These are phyloP conservation scores for Quercus engelmannii DNA, from an alignment of 306 rosid species.

Conservation along the genomic window DNA sequence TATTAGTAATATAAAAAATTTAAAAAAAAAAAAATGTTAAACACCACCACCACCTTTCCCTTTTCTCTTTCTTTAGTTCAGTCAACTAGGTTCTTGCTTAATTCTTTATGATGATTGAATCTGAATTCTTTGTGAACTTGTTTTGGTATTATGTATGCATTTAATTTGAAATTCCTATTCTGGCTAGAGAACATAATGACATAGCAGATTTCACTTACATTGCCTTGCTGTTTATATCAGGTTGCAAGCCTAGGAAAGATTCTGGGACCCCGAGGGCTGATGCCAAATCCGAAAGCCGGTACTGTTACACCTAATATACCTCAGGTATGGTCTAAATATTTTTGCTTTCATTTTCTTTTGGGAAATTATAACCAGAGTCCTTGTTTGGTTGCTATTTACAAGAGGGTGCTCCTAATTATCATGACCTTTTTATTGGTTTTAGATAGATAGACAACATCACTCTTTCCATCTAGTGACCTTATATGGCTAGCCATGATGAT, in stretches of 20 bases:
- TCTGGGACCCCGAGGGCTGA: conserved; percentile 98
- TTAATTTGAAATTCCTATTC: neutral
- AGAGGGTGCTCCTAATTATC: neutral
- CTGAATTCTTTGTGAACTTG: neutral
- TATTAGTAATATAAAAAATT: neutral
- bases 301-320: conserved; percentile 94
- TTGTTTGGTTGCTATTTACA: neutral
- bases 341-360: neutral
- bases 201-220: conserved; percentile 12
- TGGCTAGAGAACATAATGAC: neutral
- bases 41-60: neutral
- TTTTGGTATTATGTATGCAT: neutral
- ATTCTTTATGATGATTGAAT: neutral
- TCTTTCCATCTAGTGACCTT: neutral
- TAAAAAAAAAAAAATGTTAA: neutral
- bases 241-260: conserved; percentile 97
- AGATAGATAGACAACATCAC: neutral
- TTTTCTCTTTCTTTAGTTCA: neutral
- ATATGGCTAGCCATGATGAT: neutral
- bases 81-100: neutral
- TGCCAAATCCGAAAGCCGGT: conserved; percentile 99
- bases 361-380: neutral
- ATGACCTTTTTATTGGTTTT: neutral
- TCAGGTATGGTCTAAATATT: conserved; percentile 47
- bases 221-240: conserved; percentile 40